A percentile compares a stretch with the other conserved stretches of the same genome.
phyloP scores from a whole-genome alignment of 306 rosid genomes.

The Oemleria cerasiformis region DNA sequence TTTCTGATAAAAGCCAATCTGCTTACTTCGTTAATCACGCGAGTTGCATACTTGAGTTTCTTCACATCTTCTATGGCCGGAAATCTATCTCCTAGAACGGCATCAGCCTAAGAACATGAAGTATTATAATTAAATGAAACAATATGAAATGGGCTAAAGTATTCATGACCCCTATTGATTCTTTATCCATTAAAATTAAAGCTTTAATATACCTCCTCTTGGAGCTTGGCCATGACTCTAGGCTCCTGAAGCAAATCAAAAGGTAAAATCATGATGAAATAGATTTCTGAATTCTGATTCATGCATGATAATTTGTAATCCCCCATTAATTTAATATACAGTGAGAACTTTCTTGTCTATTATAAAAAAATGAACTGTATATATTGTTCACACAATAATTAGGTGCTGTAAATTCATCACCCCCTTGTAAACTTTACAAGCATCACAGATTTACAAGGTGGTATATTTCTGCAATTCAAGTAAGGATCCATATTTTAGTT shows the following conservation, averaged over 20 bases:
- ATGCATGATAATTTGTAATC: too few relatives aligned
- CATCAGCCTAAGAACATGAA: slow-evolving; percentile 59
- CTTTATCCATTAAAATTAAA: slow-evolving; percentile 19
- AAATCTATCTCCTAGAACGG: slow-evolving; percentile 76
- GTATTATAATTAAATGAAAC: background rate
- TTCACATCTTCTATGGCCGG: slow-evolving; percentile 92
- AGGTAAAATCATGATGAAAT: background rate
- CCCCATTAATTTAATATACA: background rate
- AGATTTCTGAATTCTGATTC: background rate
- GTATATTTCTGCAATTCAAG: background rate
- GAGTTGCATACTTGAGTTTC: slow-evolving; percentile 87
- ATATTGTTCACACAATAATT: background rate
- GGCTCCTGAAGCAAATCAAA: slow-evolving; percentile 69
- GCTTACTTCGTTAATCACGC: slow-evolving; percentile 94
- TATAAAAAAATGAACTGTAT: background rate
- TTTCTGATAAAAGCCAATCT: slow-evolving; percentile 8
- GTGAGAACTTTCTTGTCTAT: background rate
- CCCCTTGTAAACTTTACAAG: background rate
- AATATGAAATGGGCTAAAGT: slow-evolving; percentile 17
- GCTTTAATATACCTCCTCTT: slow-evolving; percentile 71
- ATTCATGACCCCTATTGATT: slow-evolving; percentile 8
- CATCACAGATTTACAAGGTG: background rate
- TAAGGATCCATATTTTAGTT: background rate
- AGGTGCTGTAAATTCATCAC: background rate
- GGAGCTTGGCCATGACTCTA: slow-evolving; percentile 73